Percentiles rank a stretch among this genome's conserved stretches.
These are phyloP conservation scores for Paraphoma chrysanthemicola DNA, from an alignment of 2,329 filamentous ascomycete genomes.

Conservation along the genomic window DNA sequence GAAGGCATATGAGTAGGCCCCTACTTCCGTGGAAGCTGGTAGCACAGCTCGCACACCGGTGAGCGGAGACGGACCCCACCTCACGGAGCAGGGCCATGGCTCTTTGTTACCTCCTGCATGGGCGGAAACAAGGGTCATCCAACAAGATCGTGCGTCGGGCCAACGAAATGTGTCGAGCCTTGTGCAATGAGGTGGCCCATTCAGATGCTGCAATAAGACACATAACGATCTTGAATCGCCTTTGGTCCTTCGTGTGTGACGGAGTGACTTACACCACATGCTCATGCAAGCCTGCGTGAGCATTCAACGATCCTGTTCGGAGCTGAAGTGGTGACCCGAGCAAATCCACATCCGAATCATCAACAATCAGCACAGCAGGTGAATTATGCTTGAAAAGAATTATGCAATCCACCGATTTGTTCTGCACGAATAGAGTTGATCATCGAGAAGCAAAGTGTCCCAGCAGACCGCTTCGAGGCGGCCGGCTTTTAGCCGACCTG, in stretches of 20 bases:
- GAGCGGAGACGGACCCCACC: not conserved
- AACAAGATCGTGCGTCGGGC: constrained; percentile 2
- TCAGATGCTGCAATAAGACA: constrained; percentile 5
- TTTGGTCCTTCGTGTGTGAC: constrained; percentile 5
- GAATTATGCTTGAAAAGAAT: not conserved
- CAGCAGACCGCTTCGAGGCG: not conserved
- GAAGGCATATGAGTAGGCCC: too few relatives aligned
- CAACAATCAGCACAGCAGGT: not conserved
- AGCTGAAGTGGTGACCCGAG: constrained; percentile 1
- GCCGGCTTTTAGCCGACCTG: not conserved
- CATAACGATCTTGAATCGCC: constrained; percentile 5
- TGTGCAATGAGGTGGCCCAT: not conserved
- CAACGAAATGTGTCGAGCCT: not conserved
- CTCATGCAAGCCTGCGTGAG: constrained; percentile 7
- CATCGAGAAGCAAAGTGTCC: too few relatives aligned
- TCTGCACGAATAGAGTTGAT: too few relatives aligned
- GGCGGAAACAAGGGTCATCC: not conserved
- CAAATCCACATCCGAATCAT: constrained; percentile 1
- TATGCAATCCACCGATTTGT: too few relatives aligned
- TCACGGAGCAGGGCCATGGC: not conserved
- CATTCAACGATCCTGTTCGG: not conserved
- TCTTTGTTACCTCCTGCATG: not conserved
- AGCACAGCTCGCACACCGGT: not conserved
- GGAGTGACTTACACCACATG: constrained; percentile 1
- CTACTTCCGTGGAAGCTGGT: too few relatives aligned